Evolutionary conservation across 2,329 filamentous ascomycete genomes (phyloP).

Genomic region (Talaromyces piceae): DNA sequence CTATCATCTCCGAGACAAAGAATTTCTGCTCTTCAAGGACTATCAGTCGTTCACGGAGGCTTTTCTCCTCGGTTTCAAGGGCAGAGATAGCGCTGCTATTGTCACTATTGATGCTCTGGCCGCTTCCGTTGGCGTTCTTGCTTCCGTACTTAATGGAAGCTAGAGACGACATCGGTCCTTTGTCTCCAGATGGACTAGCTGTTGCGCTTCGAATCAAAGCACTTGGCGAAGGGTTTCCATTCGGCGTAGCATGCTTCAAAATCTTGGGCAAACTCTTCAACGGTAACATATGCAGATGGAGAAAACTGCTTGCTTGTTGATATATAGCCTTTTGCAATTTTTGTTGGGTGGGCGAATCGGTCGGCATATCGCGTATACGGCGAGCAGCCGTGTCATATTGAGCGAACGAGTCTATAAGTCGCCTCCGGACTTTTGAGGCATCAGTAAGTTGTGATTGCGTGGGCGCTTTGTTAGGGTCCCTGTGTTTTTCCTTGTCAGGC

Average conservation of each 20-base stretch:
- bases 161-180: slow-evolving; percentile 40
- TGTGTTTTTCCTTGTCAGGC: slow-evolving; percentile 14
- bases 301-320: slow-evolving; percentile 69
- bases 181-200: slow-evolving; percentile 17
- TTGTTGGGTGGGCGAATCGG: slow-evolving; percentile 63
- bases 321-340: slow-evolving; percentile 76
- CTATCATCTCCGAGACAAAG: slow-evolving; percentile 79
- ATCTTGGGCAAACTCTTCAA: slow-evolving; percentile 67
- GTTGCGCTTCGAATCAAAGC: slow-evolving; percentile 16
- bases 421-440: slow-evolving; percentile 80
- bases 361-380: slow-evolving; percentile 70
- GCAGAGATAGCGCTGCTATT: slow-evolving; percentile 55
- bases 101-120: slow-evolving; percentile 45
- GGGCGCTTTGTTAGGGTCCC: slow-evolving; percentile 58
- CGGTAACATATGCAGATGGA: slow-evolving; percentile 86
- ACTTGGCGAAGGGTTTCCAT: slow-evolving; percentile 30
- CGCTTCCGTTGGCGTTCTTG: slow-evolving; percentile 42
- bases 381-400: slow-evolving; percentile 80
- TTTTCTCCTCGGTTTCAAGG: slow-evolving; percentile 76
- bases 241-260: slow-evolving; percentile 53
- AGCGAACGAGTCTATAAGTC: slow-evolving; percentile 78
- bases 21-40: slow-evolving; percentile 88
- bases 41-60: slow-evolving; percentile 68
- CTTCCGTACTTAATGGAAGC: slow-evolving; percentile 53
- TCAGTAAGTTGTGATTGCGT: slow-evolving; percentile 68